Conservation (phyloP, 2,329 filamentous ascomycete genomes). For the Aspergillus fischeri region DNA sequence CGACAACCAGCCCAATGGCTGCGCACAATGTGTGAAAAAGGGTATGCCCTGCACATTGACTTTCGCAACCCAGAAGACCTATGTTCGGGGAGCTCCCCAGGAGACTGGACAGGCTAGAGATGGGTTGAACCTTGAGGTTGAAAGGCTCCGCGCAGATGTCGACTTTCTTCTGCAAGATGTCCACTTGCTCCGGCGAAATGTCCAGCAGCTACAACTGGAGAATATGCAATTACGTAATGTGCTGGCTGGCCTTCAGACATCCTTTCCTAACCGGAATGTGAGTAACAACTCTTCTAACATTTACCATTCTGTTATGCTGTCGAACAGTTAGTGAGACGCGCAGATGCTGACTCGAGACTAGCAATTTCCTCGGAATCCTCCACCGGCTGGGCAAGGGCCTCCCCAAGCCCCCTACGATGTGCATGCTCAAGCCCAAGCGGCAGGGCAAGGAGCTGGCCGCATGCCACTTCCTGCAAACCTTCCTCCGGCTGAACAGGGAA, state of each 20-base stretch:
- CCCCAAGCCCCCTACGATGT: too few relatives aligned
- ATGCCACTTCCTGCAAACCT: not conserved
- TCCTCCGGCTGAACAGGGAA: not conserved
- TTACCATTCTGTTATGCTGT: not conserved
- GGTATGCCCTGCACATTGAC: slow-evolving; percentile 18
- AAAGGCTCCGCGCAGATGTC: slow-evolving; percentile 4
- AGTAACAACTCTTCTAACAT: not conserved
- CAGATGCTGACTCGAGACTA: not conserved
- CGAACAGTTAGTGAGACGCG: too few relatives aligned
- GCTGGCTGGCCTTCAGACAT: not conserved
- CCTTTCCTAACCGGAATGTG: not conserved
- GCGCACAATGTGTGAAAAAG: slow-evolving; percentile 12
- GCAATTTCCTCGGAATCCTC: not conserved
- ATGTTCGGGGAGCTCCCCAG: slow-evolving; percentile 17
- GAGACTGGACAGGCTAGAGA: not conserved
- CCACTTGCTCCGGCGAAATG: too few relatives aligned
- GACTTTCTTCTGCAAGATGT: not conserved
- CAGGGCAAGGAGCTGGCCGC: not conserved
- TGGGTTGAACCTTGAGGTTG: not conserved
- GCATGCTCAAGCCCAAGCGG: not conserved
- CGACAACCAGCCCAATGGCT: slow-evolving; percentile 14
- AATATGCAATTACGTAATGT: not conserved
- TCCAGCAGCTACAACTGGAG: not conserved
- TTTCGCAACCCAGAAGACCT: slow-evolving; percentile 20
- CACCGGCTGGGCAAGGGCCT: not conserved